phyloP scores from a whole-genome alignment of 352 stramenopile species.

The Globisporangium sylvaticum region DNA sequence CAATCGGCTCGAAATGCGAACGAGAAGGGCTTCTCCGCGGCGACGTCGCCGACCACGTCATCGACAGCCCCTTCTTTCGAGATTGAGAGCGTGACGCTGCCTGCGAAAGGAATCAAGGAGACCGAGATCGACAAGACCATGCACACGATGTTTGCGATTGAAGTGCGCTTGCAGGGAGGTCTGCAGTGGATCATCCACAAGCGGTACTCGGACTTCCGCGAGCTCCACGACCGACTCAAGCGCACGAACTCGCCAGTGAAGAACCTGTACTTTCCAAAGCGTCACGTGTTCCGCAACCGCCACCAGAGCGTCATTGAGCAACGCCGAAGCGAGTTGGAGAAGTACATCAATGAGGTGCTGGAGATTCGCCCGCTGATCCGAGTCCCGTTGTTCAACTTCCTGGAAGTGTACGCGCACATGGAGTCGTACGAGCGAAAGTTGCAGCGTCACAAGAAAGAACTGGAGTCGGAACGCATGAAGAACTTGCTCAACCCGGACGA shows the following conservation, averaged over 20 bases:
- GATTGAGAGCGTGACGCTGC: slow-evolving; percentile 79
- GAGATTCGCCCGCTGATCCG: slow-evolving; percentile 77
- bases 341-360: slow-evolving; percentile 87
- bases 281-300: slow-evolving; percentile 82
- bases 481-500: slow-evolving; percentile 61
- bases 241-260: slow-evolving; percentile 73
- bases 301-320: slow-evolving; percentile 85
- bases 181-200: slow-evolving; percentile 89
- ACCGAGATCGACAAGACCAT: slow-evolving; percentile 79
- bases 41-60: slow-evolving; percentile 32
- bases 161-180: slow-evolving; percentile 72
- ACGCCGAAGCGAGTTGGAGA: slow-evolving; percentile 76
- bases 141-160: slow-evolving; percentile 79
- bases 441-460: slow-evolving; percentile 81
- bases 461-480: slow-evolving; percentile 87
- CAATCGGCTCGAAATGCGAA: slow-evolving; percentile 34
- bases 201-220: slow-evolving; percentile 86
- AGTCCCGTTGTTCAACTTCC: slow-evolving; percentile 85
- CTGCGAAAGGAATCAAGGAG: slow-evolving; percentile 61
- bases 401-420: slow-evolving; percentile 86
- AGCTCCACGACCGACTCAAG: slow-evolving; percentile 83
- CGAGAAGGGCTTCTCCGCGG: slow-evolving; percentile 27
- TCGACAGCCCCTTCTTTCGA: slow-evolving; percentile 59
- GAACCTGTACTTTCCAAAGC: slow-evolving; percentile 83
- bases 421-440: slow-evolving; percentile 85